Percentiles rank a stretch among this genome's conserved stretches.
phyloP scores from a whole-genome alignment of 2,329 filamentous ascomycete genomes.

The Davidsoniella eucalypti region DNA sequence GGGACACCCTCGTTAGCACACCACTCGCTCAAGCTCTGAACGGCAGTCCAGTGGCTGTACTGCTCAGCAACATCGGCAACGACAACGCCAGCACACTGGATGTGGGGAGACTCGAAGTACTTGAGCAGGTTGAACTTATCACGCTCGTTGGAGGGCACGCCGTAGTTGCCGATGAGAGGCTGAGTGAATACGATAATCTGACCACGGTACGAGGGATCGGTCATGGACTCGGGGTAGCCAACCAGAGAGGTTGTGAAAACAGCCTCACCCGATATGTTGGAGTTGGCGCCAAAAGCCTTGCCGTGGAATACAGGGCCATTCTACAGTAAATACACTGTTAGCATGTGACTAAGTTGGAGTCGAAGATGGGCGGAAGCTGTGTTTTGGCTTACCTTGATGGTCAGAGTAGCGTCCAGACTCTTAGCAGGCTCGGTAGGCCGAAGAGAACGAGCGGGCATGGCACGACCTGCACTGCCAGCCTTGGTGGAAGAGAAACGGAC shows the following conservation, averaged over 20 bases:
- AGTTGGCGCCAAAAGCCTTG: slow-evolving; percentile 89
- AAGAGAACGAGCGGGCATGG: slow-evolving; percentile 26
- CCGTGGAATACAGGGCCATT: slow-evolving; percentile 93
- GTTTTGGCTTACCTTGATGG: slow-evolving; percentile 51
- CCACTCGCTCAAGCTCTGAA: slow-evolving; percentile 86
- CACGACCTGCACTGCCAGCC: slow-evolving; percentile 51
- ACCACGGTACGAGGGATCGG: slow-evolving; percentile 73
- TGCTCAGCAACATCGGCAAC: slow-evolving; percentile 85
- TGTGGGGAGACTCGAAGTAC: slow-evolving; percentile 96
- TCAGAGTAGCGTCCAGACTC: slow-evolving; percentile 75
- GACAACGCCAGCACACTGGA: slow-evolving; percentile 90
- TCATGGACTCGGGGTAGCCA: slow-evolving; percentile 91
- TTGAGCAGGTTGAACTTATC: slow-evolving; percentile 84
- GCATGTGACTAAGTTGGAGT: neutral
- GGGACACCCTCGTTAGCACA: slow-evolving; percentile 92
- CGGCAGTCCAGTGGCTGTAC: slow-evolving; percentile 98
- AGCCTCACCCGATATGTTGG: slow-evolving; percentile 93
- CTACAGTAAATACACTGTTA: slow-evolving; percentile 23
- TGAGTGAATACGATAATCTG: slow-evolving; percentile 98
- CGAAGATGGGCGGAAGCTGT: neutral
- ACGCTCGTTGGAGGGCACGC: slow-evolving; percentile 70
- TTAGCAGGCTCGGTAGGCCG: slow-evolving; percentile 10
- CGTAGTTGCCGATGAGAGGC: slow-evolving; percentile 95
- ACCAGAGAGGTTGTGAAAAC: slow-evolving; percentile 98
- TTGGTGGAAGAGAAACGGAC: slow-evolving; percentile 19